Percentiles rank a stretch among this genome's conserved stretches.
Conservation (phyloP, 2,329 filamentous ascomycete species). For the Colletotrichum chrysophilum region DNA sequence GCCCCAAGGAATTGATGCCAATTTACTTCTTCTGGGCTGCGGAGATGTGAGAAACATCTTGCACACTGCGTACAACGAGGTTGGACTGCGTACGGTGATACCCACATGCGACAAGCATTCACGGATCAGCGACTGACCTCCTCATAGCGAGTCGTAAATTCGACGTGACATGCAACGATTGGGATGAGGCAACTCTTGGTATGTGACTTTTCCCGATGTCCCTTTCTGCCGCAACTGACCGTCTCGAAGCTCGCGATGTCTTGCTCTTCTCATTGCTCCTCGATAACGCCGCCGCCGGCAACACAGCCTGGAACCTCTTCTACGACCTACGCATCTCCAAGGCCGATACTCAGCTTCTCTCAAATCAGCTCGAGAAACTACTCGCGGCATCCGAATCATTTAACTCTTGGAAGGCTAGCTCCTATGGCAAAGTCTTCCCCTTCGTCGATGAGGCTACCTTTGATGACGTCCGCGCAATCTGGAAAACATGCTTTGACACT, state of each 20-base stretch:
- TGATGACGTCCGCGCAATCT: conserved; percentile 18
- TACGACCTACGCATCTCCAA: conserved; percentile 55
- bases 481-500: background rate
- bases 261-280: conserved; percentile 56
- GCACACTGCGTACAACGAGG: conserved; percentile 54
- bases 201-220: conserved; percentile 15
- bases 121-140: background rate
- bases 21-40: conserved; percentile 59
- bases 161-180: conserved; percentile 63
- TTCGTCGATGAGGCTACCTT: conserved; percentile 57
- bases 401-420: conserved; percentile 46
- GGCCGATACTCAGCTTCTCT: conserved; percentile 38
- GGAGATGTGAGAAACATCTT: conserved; percentile 63
- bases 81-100: conserved; percentile 36
- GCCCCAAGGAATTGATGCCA: conserved; percentile 53
- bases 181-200: conserved; percentile 56
- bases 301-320: conserved; percentile 58
- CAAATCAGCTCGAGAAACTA: conserved; percentile 40
- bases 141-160: conserved; percentile 42
- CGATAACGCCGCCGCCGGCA: conserved; percentile 32
- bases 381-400: conserved; percentile 39
- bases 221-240: background rate
- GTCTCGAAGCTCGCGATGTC: conserved; percentile 55
- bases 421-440: conserved; percentile 48
- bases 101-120: conserved; percentile 24